Conservation (phyloP, 2,329 filamentous ascomycete species). For the Neurospora crassa region DNA sequence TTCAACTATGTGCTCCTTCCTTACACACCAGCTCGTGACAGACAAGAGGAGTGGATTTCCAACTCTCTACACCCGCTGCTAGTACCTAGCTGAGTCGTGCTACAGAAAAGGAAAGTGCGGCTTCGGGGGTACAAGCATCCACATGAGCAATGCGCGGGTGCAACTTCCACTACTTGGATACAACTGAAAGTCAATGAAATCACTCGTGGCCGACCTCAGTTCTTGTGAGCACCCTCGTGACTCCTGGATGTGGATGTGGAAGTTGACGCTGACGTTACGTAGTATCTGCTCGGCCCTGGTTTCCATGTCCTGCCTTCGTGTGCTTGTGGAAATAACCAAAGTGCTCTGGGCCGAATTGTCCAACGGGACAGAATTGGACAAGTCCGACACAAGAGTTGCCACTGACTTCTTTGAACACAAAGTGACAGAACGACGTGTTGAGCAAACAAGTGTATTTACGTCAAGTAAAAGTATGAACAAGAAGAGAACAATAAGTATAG, state of each 20-base stretch:
- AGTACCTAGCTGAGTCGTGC: background rate
- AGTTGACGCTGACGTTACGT: background rate
- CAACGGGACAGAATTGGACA: background rate
- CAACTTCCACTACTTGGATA: background rate
- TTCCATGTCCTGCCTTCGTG: background rate
- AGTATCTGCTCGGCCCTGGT: background rate
- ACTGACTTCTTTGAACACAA: background rate
- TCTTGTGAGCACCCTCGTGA: background rate
- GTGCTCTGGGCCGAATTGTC: background rate
- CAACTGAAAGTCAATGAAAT: background rate
- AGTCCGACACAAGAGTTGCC: background rate
- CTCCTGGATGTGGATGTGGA: background rate
- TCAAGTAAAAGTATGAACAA: slow-evolving; percentile 13
- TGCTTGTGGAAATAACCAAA: background rate
- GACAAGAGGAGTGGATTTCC: background rate
- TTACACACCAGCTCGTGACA: background rate
- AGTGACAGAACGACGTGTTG: background rate
- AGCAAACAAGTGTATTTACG: background rate
- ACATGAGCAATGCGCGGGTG: background rate
- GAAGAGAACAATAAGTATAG: slow-evolving; percentile 11
- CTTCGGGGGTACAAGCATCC: background rate
- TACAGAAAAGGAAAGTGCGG: background rate
- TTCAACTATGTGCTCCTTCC: background rate
- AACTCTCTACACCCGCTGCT: background rate
- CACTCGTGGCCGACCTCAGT: background rate